These are phyloP conservation scores for Maudiozyma humilis DNA, from an alignment of 1,139 yeast genomes.

Conservation along the genomic window DNA sequence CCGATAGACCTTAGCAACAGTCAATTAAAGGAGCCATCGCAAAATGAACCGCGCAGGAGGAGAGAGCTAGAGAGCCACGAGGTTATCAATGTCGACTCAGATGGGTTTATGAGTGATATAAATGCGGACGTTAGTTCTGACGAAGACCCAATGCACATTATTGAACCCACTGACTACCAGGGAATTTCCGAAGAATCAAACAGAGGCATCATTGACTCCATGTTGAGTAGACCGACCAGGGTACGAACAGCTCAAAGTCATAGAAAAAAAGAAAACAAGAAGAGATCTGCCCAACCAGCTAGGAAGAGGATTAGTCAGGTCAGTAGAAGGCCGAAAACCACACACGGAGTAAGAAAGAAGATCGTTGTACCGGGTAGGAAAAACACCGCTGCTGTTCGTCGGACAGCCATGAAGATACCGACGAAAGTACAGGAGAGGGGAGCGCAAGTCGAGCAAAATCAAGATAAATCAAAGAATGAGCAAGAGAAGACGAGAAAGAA, in stretches of 20 bases:
- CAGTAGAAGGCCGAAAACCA: too few relatives aligned
- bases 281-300: background rate
- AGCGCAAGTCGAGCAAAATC: background rate
- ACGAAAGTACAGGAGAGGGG: too few relatives aligned
- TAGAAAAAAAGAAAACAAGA: background rate
- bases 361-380: too few relatives aligned
- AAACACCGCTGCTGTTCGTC: too few relatives aligned
- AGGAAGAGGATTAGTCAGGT: too few relatives aligned
- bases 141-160: slow-evolving; percentile 3
- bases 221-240: slow-evolving; percentile 7
- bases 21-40: background rate
- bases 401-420: too few relatives aligned
- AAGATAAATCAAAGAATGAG: background rate
- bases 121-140: background rate
- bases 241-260: background rate
- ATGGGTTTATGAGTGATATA: slow-evolving; percentile 3
- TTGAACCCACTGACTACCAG: slow-evolving; percentile 1
- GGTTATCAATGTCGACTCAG: slow-evolving; percentile 4
- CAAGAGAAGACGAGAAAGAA: slow-evolving; percentile 1
- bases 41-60: too few relatives aligned
- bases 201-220: slow-evolving; percentile 11
- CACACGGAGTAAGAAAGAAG: too few relatives aligned
- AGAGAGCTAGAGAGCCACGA: background rate
- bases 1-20: slow-evolving; percentile 4
- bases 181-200: slow-evolving; percentile 9